These are phyloP conservation scores for Fusarium pseudonygamai DNA, from an alignment of 2,329 filamentous ascomycete genomes.

Conservation along the genomic window DNA sequence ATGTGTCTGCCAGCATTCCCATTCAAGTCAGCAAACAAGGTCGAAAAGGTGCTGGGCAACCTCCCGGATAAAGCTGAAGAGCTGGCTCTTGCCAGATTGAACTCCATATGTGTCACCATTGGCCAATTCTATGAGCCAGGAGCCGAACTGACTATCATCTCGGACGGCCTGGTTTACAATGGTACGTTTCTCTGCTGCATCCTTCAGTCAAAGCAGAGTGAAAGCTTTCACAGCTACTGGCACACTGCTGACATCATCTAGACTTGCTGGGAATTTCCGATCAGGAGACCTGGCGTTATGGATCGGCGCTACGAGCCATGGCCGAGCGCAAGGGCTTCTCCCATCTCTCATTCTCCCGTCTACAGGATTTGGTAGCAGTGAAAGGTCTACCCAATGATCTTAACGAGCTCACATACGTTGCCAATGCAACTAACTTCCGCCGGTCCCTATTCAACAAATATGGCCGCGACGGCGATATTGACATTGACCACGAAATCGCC, in stretches of 20 bases:
- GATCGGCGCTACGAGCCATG: constrained; percentile 54
- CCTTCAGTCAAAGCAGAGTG: not conserved
- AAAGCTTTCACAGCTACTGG: not conserved
- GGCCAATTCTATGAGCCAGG: constrained; percentile 41
- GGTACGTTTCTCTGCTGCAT: constrained; percentile 42
- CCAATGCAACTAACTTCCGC: constrained; percentile 45
- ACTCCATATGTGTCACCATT: constrained; percentile 43
- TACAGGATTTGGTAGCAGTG: constrained; percentile 53
- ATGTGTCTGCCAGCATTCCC: constrained; percentile 46
- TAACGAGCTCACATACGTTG: constrained; percentile 52
- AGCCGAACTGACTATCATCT: constrained; percentile 54
- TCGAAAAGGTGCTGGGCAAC: constrained; percentile 44
- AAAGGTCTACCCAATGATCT: constrained; percentile 48
- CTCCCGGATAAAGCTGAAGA: constrained; percentile 48
- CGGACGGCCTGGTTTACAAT: constrained; percentile 64
- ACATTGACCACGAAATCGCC: constrained; percentile 44
- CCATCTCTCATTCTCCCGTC: constrained; percentile 57
- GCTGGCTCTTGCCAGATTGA: constrained; percentile 39
- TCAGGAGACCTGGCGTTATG: constrained; percentile 59
- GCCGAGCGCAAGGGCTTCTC: constrained; percentile 49
- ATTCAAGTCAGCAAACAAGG: constrained; percentile 49
- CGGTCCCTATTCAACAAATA: constrained; percentile 39
- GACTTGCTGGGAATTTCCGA: constrained; percentile 57
- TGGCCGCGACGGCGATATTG: constrained; percentile 35
- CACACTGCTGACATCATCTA: not conserved